Evolutionary conservation across 129 eudicot species (phyloP), one percentile per base, ranked within the genome.

Genomic region (Centrapalus pauciflorus): DNA sequence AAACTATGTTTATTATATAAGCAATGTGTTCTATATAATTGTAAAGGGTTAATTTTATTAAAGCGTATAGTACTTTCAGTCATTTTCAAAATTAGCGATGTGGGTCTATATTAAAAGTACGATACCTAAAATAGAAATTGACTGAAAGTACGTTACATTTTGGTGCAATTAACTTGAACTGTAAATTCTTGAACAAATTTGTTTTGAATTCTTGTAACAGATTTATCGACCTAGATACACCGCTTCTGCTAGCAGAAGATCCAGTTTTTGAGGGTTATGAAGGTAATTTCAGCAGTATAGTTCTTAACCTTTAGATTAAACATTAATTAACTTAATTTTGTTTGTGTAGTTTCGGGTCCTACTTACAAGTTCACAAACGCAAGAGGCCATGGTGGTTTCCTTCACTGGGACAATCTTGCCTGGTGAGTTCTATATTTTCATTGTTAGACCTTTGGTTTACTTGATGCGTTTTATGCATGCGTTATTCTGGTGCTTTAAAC

Each of bases 331-430:
- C 21, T 79, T 35, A 34, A 49, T 17, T 29, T 71, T 62, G 13
- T 62, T 32, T 61, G 52, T 21, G 51, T 56, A 90, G 98, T 79
- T 67, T 83, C 73, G 58, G 98, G 96, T 45, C 90, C 98, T 40
- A 65, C 74, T 40, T 91, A 91, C 89, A 88, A 77, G 80, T 91
- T 91, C 60, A 73, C 94, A 65, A 91, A 87, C 76, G 84, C 96
- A 67, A 85, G 98, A 83, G 98, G 98, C 65, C 95, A 89, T 64
- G 96, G 98, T 0, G 89, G 90, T 79, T 87, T 85, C 37, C 96
- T 91, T 67, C 96, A 83, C 37, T 91, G 96, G 98, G 80, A 83
- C 58, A 79, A 91, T 61, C 64, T 83, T 64, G 76, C 69, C 10
- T 87, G 90, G 88, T 91, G 77, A 74, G 94, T 72, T 76, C 32